phyloP scores from a whole-genome alignment of 495 filamentous ascomycete genomes.

The Lasiosphaeris hirsuta region DNA sequence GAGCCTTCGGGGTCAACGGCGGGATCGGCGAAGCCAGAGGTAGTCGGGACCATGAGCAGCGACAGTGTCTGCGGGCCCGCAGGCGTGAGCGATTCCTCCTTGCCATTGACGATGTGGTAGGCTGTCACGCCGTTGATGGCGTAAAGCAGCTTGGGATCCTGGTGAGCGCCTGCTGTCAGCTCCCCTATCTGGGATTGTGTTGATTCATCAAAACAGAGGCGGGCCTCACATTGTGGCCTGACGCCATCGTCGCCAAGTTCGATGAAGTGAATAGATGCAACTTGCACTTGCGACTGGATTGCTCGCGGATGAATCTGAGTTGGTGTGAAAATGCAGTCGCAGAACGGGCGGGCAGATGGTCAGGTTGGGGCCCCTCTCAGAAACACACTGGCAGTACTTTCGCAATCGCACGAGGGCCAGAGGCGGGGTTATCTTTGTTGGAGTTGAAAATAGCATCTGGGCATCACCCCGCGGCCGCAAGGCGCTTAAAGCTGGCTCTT shows the following conservation, averaged over 20 bases:
- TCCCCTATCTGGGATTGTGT: background rate
- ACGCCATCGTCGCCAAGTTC: slow-evolving; percentile 36
- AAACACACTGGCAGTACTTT: background rate
- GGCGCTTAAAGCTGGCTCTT: slow-evolving; percentile 34
- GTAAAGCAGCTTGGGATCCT: slow-evolving; percentile 79
- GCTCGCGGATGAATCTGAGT: too few species aligned
- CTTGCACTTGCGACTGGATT: background rate
- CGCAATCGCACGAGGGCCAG: slow-evolving; percentile 10
- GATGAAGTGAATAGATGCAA: slow-evolving; percentile 4
- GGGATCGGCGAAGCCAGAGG: slow-evolving; percentile 64
- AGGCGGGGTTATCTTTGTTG: slow-evolving; percentile 16
- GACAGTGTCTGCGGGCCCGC: slow-evolving; percentile 86
- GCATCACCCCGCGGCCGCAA: slow-evolving; percentile 25
- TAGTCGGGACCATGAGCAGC: slow-evolving; percentile 89
- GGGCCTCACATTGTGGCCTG: slow-evolving; percentile 47
- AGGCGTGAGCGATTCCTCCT: slow-evolving; percentile 74
- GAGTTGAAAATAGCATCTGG: slow-evolving; percentile 33
- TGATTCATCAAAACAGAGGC: background rate
- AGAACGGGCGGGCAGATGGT: background rate
- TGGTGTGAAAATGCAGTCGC: background rate
- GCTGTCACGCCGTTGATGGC: slow-evolving; percentile 79
- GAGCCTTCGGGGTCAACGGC: slow-evolving; percentile 53
- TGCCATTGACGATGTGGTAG: slow-evolving; percentile 84
- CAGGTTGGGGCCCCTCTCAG: too few species aligned
- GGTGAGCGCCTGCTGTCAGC: slow-evolving; percentile 11